Percentiles rank a stretch among this genome's conserved stretches.
These are phyloP conservation scores for Coccomyxa subellipsoidea DNA, from an alignment of 163 green algal genomes.

Conservation along the genomic window DNA sequence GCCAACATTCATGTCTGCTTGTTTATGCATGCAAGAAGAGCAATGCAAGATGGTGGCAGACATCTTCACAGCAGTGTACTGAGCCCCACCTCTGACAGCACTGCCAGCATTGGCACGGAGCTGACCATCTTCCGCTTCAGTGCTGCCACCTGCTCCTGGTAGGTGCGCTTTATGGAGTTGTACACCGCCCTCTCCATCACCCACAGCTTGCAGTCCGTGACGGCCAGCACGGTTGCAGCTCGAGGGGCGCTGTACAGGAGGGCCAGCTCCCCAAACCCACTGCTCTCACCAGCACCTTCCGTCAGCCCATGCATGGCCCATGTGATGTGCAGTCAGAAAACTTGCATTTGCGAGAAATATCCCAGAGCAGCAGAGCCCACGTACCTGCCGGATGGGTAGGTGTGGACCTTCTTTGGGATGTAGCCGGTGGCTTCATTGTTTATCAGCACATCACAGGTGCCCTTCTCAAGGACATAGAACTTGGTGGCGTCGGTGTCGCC, in stretches of 20 bases:
- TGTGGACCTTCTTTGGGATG: slow-evolving; percentile 37
- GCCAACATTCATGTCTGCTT: no score
- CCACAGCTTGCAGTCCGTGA: slow-evolving; percentile 74
- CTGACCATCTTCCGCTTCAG: slow-evolving; percentile 54
- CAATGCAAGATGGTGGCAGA: no score
- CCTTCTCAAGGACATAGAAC: slow-evolving; percentile 85
- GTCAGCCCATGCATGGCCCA: no score
- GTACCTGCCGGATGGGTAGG: slow-evolving; percentile 48
- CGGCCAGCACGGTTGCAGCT: slow-evolving; percentile 77
- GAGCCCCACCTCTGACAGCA: background rate
- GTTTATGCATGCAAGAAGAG: no score
- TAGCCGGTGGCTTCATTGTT: slow-evolving; percentile 22
- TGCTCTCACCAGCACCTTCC: slow-evolving; percentile 23
- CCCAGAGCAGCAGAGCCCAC: background rate
- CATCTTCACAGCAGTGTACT: background rate
- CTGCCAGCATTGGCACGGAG: slow-evolving; percentile 54
- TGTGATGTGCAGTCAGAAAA: no score
- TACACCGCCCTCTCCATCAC: slow-evolving; percentile 82
- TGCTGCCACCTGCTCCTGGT: slow-evolving; percentile 41
- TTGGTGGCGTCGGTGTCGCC: slow-evolving; percentile 70
- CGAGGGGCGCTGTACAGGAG: slow-evolving; percentile 83
- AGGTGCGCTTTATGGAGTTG: slow-evolving; percentile 74
- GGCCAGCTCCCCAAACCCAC: slow-evolving; percentile 86
- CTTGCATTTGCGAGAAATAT: slow-evolving; percentile 8
- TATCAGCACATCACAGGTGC: slow-evolving; percentile 66